Conservation (phyloP, 1,284 basidiomycete species). For the Cutaneotrichosporon dermatis region DNA sequence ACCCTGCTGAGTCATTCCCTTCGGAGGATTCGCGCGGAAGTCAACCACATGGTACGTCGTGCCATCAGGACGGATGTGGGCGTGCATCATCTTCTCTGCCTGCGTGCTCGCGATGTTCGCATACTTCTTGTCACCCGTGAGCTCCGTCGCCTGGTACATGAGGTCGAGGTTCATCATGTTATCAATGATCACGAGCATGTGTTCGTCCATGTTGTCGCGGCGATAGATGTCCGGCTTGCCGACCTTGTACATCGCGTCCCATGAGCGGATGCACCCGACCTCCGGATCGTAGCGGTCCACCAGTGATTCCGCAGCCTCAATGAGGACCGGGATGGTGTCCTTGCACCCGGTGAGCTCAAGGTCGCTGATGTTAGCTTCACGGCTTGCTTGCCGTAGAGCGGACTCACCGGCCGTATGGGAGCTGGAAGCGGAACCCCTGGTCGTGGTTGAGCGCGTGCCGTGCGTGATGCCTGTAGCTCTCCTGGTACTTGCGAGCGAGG, state of each 20-base stretch:
- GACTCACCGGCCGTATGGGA: slow-evolving; percentile 27
- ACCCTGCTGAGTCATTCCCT: slow-evolving; percentile 35
- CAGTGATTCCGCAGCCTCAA: slow-evolving; percentile 36
- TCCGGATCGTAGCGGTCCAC: slow-evolving; percentile 32
- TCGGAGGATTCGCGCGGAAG: slow-evolving; percentile 20
- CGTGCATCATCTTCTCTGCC: slow-evolving; percentile 29
- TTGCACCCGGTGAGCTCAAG: slow-evolving; percentile 28
- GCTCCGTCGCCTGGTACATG: slow-evolving; percentile 32
- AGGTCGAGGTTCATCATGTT: slow-evolving; percentile 47
- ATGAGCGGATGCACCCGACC: slow-evolving; percentile 35
- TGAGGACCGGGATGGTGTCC: slow-evolving; percentile 28
- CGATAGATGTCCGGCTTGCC: slow-evolving; percentile 23
- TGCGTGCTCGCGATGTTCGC: slow-evolving; percentile 33
- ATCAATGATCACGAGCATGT: slow-evolving; percentile 43
- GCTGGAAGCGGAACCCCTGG: slow-evolving; percentile 42
- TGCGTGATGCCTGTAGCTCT: slow-evolving; percentile 25
- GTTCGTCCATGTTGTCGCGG: slow-evolving; percentile 31
- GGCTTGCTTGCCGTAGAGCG: too few species aligned
- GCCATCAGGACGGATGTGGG: slow-evolving; percentile 31
- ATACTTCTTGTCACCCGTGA: slow-evolving; percentile 34
- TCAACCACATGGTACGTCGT: slow-evolving; percentile 43
- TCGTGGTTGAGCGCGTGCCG: slow-evolving; percentile 35
- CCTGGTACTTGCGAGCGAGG: slow-evolving; percentile 33
- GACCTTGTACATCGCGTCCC: slow-evolving; percentile 29
- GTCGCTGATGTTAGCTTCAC: slow-evolving; percentile 21